phyloP scores from a whole-genome alignment of 495 filamentous ascomycete species.

The Parathielavia hyrcaniae region DNA sequence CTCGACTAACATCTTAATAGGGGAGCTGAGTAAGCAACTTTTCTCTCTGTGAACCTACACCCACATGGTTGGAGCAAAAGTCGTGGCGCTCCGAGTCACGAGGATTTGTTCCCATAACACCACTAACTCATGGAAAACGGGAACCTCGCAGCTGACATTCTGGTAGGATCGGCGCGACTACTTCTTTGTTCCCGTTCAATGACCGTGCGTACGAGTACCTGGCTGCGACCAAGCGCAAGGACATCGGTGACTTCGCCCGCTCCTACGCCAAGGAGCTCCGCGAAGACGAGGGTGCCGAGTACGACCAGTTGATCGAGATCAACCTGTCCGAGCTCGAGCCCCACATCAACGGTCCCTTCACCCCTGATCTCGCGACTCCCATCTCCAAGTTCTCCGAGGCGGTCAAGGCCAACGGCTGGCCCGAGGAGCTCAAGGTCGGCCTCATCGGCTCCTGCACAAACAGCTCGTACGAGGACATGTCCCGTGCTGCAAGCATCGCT shows the following conservation, averaged over 20 bases:
- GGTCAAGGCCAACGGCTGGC: constrained; percentile 91
- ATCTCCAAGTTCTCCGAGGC: constrained; percentile 96
- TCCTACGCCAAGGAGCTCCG: constrained; percentile 78
- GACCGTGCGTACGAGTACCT: constrained; percentile 97
- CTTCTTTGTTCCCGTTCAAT: constrained; percentile 98
- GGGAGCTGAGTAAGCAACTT: too few relatives aligned
- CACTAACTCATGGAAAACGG: too few relatives aligned
- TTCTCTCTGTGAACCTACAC: too few relatives aligned
- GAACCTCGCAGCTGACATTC: too few relatives aligned
- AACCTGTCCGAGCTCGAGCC: constrained; percentile 93
- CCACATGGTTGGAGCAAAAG: too few relatives aligned
- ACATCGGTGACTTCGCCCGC: constrained; percentile 85
- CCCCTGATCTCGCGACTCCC: constrained; percentile 96
- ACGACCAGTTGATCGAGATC: constrained; percentile 94
- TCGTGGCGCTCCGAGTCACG: too few relatives aligned
- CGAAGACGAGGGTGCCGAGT: constrained; percentile 89
- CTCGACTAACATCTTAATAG: too few relatives aligned
- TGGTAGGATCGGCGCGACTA: constrained; percentile 95
- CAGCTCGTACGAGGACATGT: constrained; percentile 99
- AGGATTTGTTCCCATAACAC: too few relatives aligned
- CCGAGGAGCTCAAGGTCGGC: constrained; percentile 94
- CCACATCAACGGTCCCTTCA: constrained; percentile 98
- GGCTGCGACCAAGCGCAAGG: constrained; percentile 79
- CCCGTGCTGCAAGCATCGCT: constrained; percentile 87
- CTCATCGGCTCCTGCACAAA: constrained; percentile 98